Evolutionary conservation across 495 filamentous ascomycete genomes (phyloP).

Genomic region (Pyrenula massariospora): DNA sequence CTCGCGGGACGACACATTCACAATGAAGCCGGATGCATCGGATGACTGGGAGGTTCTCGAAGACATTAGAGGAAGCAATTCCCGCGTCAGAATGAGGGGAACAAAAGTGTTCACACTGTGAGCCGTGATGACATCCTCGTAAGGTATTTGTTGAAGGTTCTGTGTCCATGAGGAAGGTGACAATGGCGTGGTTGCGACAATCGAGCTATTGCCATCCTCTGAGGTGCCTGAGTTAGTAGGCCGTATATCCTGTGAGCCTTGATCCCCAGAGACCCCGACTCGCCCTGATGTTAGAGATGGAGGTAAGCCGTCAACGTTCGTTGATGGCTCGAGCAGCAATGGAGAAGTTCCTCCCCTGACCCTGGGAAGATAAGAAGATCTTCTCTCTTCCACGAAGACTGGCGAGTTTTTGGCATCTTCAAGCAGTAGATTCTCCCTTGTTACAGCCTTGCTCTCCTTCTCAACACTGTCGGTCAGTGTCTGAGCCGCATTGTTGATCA

Average conservation of each 20-base stretch:
- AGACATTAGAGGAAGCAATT: slow-evolving; percentile 32
- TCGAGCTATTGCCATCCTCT: background rate
- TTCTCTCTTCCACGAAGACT: background rate
- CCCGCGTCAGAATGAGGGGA: slow-evolving; percentile 31
- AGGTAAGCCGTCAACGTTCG: background rate
- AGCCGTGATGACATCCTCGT: slow-evolving; percentile 35
- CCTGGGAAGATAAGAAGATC: background rate
- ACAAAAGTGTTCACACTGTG: slow-evolving; percentile 35
- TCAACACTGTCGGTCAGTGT: slow-evolving; percentile 31
- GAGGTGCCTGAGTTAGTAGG: background rate
- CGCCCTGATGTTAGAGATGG: background rate
- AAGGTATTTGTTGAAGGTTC: slow-evolving; percentile 28
- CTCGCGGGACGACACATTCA: slow-evolving; percentile 37
- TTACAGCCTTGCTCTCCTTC: slow-evolving; percentile 23
- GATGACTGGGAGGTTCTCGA: background rate
- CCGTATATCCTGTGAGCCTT: background rate
- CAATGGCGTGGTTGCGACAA: background rate
- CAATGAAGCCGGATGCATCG: slow-evolving; percentile 22
- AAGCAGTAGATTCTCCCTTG: slow-evolving; percentile 9
- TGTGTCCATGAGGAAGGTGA: slow-evolving; percentile 32
- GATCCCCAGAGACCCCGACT: background rate
- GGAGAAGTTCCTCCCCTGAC: background rate
- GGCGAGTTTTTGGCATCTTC: background rate
- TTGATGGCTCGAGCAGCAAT: background rate
- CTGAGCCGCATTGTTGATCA: slow-evolving; percentile 40